Evolutionary conservation across 225 moss, liverwort and hornwort species (phyloP).

Genomic region (Neckera pumila): DNA sequence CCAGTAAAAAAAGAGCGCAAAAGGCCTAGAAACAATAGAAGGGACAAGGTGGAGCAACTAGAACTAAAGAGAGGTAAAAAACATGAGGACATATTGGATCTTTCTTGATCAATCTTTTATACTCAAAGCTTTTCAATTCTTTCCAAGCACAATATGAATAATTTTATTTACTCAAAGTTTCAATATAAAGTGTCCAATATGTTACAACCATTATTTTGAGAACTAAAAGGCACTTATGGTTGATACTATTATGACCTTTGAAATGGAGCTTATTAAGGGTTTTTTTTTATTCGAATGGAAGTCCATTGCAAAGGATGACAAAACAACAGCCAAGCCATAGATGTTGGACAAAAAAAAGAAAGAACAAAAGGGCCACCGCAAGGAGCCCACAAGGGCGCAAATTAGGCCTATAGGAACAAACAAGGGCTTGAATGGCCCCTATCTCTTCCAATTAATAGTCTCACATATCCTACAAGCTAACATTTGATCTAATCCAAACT

Average conservation of each 20-base stretch:
- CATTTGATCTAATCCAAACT: too few species aligned
- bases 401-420: too few species aligned
- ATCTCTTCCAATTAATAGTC: too few species aligned
- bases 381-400: too few species aligned
- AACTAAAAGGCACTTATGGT: background rate
- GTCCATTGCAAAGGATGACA: too few species aligned
- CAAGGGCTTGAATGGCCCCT: too few species aligned
- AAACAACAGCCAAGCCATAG: too few species aligned
- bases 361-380: too few species aligned
- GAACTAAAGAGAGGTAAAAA: background rate
- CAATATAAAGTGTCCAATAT: too few species aligned
- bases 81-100: background rate
- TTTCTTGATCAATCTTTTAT: background rate
- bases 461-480: too few species aligned
- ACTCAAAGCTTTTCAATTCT: background rate
- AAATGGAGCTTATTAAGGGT: background rate
- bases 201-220: background rate
- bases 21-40: background rate
- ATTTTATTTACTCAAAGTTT: background rate
- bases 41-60: accelerated
- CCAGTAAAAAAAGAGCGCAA: background rate
- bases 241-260: background rate
- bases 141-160: background rate
- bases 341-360: too few species aligned
- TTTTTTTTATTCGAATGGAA: too few species aligned